Conservation (phyloP, 2,329 filamentous ascomycete species). For the Ascochyta koolunga region DNA sequence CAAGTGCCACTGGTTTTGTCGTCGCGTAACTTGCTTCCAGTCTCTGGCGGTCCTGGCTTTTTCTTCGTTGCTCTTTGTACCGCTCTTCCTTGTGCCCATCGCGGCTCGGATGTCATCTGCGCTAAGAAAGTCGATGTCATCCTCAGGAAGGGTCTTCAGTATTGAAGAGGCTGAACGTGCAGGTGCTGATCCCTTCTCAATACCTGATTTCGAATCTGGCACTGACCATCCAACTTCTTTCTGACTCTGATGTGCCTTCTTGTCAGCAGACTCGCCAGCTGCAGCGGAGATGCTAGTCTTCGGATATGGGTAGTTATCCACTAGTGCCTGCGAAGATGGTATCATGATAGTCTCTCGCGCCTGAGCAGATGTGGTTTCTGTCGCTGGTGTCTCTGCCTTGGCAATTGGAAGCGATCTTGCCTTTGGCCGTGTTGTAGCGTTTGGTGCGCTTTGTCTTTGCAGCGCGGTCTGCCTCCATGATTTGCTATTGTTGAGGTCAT, state of each 20-base stretch:
- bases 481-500: slow-evolving; percentile 2
- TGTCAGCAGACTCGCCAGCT: background rate
- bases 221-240: background rate
- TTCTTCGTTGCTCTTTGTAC: slow-evolving; percentile 17
- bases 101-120: slow-evolving; percentile 51
- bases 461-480: slow-evolving; percentile 38
- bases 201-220: background rate
- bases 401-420: background rate
- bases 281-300: background rate
- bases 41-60: slow-evolving; percentile 24
- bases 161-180: slow-evolving; percentile 31
- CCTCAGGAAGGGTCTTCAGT: slow-evolving; percentile 42
- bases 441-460: slow-evolving; percentile 14
- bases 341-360: slow-evolving; percentile 5
- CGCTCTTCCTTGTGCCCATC: slow-evolving; percentile 42
- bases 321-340: slow-evolving; percentile 11
- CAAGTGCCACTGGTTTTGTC: slow-evolving; percentile 19
- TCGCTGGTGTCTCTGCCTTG: background rate
- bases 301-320: slow-evolving; percentile 12
- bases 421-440: background rate
- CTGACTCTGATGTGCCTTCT: background rate
- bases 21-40: slow-evolving; percentile 38
- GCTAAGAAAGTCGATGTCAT: slow-evolving; percentile 52
- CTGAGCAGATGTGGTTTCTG: background rate
- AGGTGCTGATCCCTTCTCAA: background rate